Evolutionary conservation across 805 yeast species (phyloP).

Genomic region (Torulaspora franciscae): DNA sequence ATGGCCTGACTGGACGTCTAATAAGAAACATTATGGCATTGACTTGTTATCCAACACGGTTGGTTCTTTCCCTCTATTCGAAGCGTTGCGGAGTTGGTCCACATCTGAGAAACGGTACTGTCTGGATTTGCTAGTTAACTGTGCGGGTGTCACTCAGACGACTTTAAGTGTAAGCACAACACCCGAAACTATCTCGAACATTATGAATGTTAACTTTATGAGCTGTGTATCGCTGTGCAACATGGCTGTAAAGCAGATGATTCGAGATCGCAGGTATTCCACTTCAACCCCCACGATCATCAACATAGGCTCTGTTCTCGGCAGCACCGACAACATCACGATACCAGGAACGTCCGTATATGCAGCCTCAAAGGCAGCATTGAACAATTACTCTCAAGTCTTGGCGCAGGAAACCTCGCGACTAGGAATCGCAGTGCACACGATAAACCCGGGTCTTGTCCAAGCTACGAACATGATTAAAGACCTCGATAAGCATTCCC

Average conservation of each 20-base stretch:
- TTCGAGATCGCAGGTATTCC: slow-evolving; percentile 14
- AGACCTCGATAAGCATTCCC: slow-evolving; percentile 3
- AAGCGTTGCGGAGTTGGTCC: slow-evolving; percentile 11
- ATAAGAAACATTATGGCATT: slow-evolving; percentile 14
- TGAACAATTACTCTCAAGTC: slow-evolving; percentile 25
- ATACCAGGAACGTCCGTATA: slow-evolving; percentile 32
- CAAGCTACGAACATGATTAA: slow-evolving; percentile 30
- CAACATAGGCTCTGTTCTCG: slow-evolving; percentile 32
- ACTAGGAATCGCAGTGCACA: slow-evolving; percentile 17
- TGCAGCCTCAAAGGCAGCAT: slow-evolving; percentile 33
- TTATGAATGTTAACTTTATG: slow-evolving; percentile 30
- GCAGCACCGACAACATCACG: slow-evolving; percentile 8
- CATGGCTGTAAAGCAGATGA: slow-evolving; percentile 22
- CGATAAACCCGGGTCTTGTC: slow-evolving; percentile 25
- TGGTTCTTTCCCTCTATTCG: slow-evolving; percentile 8
- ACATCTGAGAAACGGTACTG: slow-evolving; percentile 13
- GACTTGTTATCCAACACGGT: slow-evolving; percentile 4
- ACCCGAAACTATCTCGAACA: slow-evolving; percentile 13
- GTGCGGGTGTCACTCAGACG: slow-evolving; percentile 34
- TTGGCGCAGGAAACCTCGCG: slow-evolving; percentile 22
- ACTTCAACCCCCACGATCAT: slow-evolving; percentile 15
- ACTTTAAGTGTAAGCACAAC: slow-evolving; percentile 21
- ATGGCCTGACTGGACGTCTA: slow-evolving; percentile 31
- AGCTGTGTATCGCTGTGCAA: slow-evolving; percentile 28
- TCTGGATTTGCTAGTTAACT: slow-evolving; percentile 27